Evolutionary conservation across 768 basidiomycete species (phyloP), one percentile per base, ranked within the genome.

Genomic region (Botryobasidium botryosum): DNA sequence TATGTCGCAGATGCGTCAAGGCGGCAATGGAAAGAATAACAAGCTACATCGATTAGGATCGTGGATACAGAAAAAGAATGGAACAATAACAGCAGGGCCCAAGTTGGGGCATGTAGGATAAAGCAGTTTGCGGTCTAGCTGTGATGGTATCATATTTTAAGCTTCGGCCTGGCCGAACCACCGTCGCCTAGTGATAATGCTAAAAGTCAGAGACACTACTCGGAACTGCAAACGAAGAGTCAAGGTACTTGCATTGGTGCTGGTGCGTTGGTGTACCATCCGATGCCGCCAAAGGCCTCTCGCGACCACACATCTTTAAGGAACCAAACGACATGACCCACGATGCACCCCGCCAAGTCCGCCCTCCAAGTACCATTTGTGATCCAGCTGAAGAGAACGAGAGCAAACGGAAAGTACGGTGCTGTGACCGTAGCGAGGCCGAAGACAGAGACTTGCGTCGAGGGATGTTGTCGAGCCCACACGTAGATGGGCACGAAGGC

Each of bases 401-500:
- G 77, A 0, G 87, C 88, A 25, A 91, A 62, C 2, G 92, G 92
- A 5, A 99, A 77, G 60, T 99, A 96, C 0, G 92, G 87, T 0
- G 92, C 92, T 0, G 86, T 81, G 56, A 99, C 90, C 3, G 86
- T 96, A 55, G 96, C 69, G 23, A 97, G 66, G 7, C 92, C 92
- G 54, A 99, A 94, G 15, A 99, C 72, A 2, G 87, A 91, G 47
- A 99, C 88, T n/a, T 87, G 86, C 3, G 88, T 86, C 3, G 80
- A 76, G 3, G 92, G 90, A 59, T 99, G 92, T 18, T 88, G 71
- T 43, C 92, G 68, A 15, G 90, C 88, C 94, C 94, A 99, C 48
- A 97, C 68, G 60, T 99, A 99, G 32, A 96, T 94, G 2, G 92
- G 82, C 2, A 92, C 85, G 56, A 92, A 94, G 1, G 90, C 88